These are phyloP conservation scores for Cordyceps javanica DNA, from an alignment of 2,329 filamentous ascomycete genomes.

Conservation along the genomic window DNA sequence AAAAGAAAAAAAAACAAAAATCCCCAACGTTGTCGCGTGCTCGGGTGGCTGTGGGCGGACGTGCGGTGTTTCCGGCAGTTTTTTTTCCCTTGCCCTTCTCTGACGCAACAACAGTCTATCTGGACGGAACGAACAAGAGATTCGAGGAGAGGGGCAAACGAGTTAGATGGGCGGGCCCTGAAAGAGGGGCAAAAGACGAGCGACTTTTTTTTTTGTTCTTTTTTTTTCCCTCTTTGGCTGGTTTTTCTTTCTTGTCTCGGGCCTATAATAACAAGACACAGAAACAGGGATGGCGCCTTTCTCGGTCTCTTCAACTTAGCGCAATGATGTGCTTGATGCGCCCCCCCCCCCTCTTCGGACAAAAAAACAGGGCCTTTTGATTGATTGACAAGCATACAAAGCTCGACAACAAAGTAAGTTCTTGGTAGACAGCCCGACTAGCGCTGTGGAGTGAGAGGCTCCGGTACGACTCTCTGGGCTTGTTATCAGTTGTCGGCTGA, in stretches of 20 bases:
- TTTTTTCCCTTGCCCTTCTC: background rate
- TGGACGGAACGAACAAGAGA: slow-evolving; percentile 5
- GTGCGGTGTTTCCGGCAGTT: slow-evolving; percentile 8
- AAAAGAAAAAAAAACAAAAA: background rate
- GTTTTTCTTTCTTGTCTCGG: background rate
- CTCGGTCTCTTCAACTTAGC: background rate
- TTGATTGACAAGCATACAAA: too few relatives aligned
- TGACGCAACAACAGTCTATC: slow-evolving; percentile 4
- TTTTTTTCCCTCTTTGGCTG: background rate
- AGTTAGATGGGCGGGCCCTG: background rate
- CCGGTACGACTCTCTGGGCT: background rate
- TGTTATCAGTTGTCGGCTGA: slow-evolving; percentile 1
- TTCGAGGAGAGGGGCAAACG: background rate
- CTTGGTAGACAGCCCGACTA: background rate
- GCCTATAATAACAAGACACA: background rate
- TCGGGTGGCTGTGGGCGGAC: slow-evolving; percentile 1
- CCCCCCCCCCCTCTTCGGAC: background rate
- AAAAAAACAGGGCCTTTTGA: background rate
- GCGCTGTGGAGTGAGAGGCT: background rate
- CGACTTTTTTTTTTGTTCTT: background rate
- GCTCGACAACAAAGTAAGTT: background rate
- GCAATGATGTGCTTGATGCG: background rate
- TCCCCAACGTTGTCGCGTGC: background rate
- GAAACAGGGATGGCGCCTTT: background rate
- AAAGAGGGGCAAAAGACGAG: background rate